Conservation (phyloP, 305 asterid species). For the Rubia tinctorum region DNA sequence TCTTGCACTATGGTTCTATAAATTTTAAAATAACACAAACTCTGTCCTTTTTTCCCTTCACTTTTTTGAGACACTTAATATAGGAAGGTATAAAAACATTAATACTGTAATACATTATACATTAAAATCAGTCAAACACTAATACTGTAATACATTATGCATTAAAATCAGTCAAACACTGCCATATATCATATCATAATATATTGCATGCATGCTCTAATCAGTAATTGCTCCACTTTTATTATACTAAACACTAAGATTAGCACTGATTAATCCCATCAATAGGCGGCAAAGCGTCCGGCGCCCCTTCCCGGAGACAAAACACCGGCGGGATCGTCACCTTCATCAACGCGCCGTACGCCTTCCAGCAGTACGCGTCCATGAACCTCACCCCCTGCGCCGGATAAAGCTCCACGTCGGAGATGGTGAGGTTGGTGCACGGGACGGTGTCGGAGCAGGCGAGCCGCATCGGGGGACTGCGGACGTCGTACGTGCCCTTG, state of each 20-base stretch:
- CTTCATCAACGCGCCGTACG: constrained; percentile 50
- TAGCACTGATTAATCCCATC: constrained; percentile 47
- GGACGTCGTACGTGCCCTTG: constrained; percentile 75
- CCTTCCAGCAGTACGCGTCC: constrained; percentile 87
- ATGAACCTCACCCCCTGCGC: constrained; percentile 39
- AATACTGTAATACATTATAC: too few species aligned
- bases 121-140: too few species aligned
- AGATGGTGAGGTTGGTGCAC: constrained; percentile 64
- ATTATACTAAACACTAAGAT: background rate
- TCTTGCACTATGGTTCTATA: too few species aligned
- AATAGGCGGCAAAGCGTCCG: constrained; percentile 34
- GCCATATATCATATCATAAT: background rate
- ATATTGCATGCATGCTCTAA: background rate
- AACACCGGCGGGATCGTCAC: constrained; percentile 62
- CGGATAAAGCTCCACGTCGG: constrained; percentile 63
- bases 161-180: background rate
- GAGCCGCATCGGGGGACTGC: constrained; percentile 73
- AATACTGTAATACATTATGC: too few species aligned
- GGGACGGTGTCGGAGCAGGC: constrained; percentile 80
- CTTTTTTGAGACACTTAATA: too few species aligned
- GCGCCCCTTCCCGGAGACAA: constrained; percentile 64
- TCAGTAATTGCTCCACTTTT: background rate
- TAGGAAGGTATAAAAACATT: too few species aligned
- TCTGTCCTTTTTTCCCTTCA: too few species aligned
- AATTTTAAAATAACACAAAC: too few species aligned